phyloP scores from a whole-genome alignment of 257 asterid genomes.

The Sherardia arvensis region DNA sequence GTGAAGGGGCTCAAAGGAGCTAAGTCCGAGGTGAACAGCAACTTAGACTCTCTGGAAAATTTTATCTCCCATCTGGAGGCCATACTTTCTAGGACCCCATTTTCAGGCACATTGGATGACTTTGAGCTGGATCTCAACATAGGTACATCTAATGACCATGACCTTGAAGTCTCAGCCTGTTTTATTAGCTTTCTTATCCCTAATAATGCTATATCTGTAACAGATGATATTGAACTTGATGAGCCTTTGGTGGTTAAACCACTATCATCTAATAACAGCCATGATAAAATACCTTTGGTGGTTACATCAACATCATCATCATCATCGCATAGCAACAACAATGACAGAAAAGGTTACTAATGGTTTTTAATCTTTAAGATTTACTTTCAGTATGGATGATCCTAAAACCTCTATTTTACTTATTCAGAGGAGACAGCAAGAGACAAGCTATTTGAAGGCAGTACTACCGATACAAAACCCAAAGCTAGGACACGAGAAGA shows the following conservation, averaged over 20 bases:
- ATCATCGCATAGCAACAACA: constrained; percentile 23
- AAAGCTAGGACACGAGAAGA: constrained; percentile 70
- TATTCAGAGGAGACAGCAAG: constrained; percentile 45
- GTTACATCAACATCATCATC: constrained; percentile 24
- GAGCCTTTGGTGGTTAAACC: constrained; percentile 45
- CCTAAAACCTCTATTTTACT: constrained; percentile 7
- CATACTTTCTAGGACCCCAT: constrained; percentile 82
- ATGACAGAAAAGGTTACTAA: constrained; percentile 29
- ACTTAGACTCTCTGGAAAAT: constrained; percentile 45
- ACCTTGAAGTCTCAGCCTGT: not conserved
- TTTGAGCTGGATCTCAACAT: constrained; percentile 49
- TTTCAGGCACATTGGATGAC: constrained; percentile 40
- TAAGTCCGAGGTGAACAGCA: constrained; percentile 28
- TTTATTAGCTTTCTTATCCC: not conserved
- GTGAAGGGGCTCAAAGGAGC: constrained; percentile 76
- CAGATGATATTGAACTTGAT: constrained; percentile 72
- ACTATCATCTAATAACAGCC: constrained; percentile 27
- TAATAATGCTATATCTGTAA: constrained; percentile 3
- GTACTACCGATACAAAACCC: constrained; percentile 53
- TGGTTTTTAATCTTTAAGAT: not conserved
- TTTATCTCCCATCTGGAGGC: constrained; percentile 54
- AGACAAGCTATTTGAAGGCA: constrained; percentile 68
- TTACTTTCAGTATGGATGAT: not conserved
- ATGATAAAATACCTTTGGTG: constrained; percentile 16
- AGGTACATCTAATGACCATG: constrained; percentile 33